Percentiles rank a stretch among this genome's conserved stretches.
Evolutionary conservation across 2,329 filamentous ascomycete genomes (phyloP).

Genomic region (Colletotrichum brevisporum): DNA sequence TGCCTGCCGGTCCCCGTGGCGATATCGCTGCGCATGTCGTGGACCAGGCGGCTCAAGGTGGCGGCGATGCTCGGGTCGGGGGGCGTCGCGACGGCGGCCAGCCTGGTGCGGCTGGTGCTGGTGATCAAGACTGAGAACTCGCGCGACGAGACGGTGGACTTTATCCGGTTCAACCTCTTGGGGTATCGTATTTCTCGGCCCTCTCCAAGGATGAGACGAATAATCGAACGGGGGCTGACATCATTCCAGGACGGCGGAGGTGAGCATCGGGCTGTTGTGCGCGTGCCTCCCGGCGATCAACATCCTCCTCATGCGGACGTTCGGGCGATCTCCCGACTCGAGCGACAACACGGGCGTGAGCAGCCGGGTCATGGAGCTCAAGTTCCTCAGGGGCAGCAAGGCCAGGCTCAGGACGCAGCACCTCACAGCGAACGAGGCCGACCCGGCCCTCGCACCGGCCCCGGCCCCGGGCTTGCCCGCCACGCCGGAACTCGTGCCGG

Average conservation of each 20-base stretch:
- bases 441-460: no score
- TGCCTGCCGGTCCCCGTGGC: conserved; percentile 49
- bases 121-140: conserved; percentile 44
- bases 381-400: background rate
- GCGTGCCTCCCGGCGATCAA: conserved; percentile 48
- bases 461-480: no score
- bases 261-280: conserved; percentile 48
- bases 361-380: background rate
- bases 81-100: conserved; percentile 49
- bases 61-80: conserved; percentile 47
- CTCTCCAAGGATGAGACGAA: no score
- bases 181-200: background rate
- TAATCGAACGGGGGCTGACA: no score
- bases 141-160: background rate
- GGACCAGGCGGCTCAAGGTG: conserved; percentile 48
- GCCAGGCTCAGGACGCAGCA: background rate
- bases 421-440: background rate
- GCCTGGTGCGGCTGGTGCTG: conserved; percentile 47
- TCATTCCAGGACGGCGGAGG: conserved; percentile 47
- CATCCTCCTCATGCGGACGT: background rate
- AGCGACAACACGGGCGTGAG: background rate
- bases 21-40: conserved; percentile 49
- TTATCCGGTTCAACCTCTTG: background rate
- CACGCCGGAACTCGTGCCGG: no score
- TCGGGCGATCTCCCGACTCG: background rate